phyloP scores from a whole-genome alignment of 1,139 yeast genomes.

The Geotrichum phurueaensis region DNA sequence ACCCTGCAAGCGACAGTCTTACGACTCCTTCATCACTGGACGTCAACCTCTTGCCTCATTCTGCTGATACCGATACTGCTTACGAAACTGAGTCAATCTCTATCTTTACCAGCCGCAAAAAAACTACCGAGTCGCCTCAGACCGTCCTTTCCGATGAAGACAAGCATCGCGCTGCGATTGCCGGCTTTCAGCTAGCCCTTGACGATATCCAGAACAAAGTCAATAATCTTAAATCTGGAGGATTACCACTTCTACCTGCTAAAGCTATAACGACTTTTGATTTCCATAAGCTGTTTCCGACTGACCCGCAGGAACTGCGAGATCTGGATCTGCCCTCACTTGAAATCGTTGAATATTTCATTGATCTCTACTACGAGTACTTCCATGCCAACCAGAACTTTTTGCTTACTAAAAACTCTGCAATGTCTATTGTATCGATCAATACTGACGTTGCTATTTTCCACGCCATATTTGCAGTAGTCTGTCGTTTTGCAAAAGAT shows the following conservation, averaged over 20 bases:
- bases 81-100: no score
- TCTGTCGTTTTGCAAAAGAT: slow-evolving; percentile 34
- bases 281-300: no score
- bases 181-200: slow-evolving; percentile 3
- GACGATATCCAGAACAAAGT: slow-evolving; percentile 7
- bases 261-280: no score
- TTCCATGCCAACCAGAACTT: slow-evolving; percentile 44
- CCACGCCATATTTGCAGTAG: slow-evolving; percentile 45
- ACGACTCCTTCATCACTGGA: not conserved
- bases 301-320: not conserved
- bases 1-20: not conserved
- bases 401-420: slow-evolving; percentile 40
- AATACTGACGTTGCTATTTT: slow-evolving; percentile 40
- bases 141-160: slow-evolving; percentile 5
- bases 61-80: no score
- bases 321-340: slow-evolving; percentile 44
- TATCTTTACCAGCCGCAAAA: no score
- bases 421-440: slow-evolving; percentile 37
- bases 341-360: slow-evolving; percentile 36
- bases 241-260: no score
- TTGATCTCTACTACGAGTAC: slow-evolving; percentile 47
- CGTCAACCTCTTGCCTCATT: no score
- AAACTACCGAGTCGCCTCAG: no score
- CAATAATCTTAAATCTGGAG: not conserved
- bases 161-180: slow-evolving; percentile 1